A percentile compares a stretch with the other conserved stretches of the same genome.
phyloP scores from a whole-genome alignment of 768 basidiomycete species.

The Rhodotorula taiwanensis region DNA sequence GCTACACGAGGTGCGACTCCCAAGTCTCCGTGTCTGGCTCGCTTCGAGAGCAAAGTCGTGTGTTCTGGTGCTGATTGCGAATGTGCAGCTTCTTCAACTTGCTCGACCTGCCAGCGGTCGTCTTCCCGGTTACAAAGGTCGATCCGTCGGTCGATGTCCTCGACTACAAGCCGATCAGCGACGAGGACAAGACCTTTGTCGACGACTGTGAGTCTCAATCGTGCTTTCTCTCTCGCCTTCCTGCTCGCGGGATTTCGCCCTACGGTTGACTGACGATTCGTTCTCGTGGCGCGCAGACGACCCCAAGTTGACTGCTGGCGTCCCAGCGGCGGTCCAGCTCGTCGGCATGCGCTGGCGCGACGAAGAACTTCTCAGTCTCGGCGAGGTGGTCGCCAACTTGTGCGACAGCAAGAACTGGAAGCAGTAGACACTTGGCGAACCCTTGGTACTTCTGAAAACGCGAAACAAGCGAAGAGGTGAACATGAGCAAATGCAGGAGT shows the following conservation, averaged over 20 bases:
- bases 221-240: neutral
- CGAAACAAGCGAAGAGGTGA: too few relatives aligned
- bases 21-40: neutral
- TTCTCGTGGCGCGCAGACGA: neutral
- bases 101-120: constrained; percentile 58
- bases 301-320: neutral
- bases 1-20: constrained; percentile 5
- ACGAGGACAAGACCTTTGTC: neutral
- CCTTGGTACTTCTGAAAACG: too few relatives aligned
- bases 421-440: too few relatives aligned
- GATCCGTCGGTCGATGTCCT: constrained; percentile 52
- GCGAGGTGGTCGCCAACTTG: neutral
- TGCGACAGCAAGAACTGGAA: neutral
- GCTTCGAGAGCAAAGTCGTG: too few relatives aligned
- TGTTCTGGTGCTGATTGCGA: neutral
- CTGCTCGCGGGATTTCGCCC: too few relatives aligned
- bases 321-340: neutral
- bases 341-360: constrained; percentile 22
- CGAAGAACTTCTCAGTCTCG: constrained; percentile 12
- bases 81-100: constrained; percentile 59
- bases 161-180: neutral
- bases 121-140: constrained; percentile 61
- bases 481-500: too few relatives aligned
- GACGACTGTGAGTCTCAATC: neutral
- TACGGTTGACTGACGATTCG: too few relatives aligned